Evolutionary conservation across 2,329 filamentous ascomycete genomes (phyloP).

Genomic region (Aspergillus pseudonomiae): DNA sequence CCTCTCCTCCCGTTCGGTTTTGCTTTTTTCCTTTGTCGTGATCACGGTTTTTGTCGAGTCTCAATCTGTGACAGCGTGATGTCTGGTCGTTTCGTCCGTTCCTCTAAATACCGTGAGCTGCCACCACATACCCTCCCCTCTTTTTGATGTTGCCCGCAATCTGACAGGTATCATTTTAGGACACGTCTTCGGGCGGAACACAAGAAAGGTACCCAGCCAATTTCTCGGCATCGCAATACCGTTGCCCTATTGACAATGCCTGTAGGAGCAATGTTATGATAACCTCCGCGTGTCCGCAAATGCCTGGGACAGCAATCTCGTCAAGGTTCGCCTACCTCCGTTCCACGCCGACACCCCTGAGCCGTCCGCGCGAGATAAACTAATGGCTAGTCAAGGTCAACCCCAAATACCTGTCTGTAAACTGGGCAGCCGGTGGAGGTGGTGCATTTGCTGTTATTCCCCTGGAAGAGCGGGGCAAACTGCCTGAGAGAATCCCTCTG

Average conservation of each 20-base stretch:
- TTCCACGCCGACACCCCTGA: conserved; percentile 8
- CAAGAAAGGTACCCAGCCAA: conserved; percentile 67
- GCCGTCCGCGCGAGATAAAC: conserved; percentile 8
- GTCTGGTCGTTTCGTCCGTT: conserved; percentile 73
- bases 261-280: conserved; percentile 91
- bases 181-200: conserved; percentile 96
- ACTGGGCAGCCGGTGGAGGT: conserved; percentile 96
- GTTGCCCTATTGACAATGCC: conserved; percentile 9
- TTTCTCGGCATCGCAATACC: background rate
- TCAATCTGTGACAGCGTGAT: conserved; percentile 45
- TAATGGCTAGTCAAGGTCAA: conserved; percentile 67
- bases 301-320: conserved; percentile 98
- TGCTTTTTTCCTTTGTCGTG: conserved; percentile 15
- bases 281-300: conserved; percentile 96
- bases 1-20: conserved; percentile 12
- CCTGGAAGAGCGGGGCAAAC: conserved; percentile 81
- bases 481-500: conserved; percentile 89
- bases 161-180: conserved; percentile 57
- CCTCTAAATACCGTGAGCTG: conserved; percentile 71
- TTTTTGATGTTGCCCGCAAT: conserved; percentile 27
- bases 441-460: conserved; percentile 97
- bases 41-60: background rate
- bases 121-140: conserved; percentile 12
- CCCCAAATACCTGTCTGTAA: conserved; percentile 92
- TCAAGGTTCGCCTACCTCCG: conserved; percentile 70